Evolutionary conservation across 257 asterid species (phyloP).

Genomic region (Leptodermis oblonga): DNA sequence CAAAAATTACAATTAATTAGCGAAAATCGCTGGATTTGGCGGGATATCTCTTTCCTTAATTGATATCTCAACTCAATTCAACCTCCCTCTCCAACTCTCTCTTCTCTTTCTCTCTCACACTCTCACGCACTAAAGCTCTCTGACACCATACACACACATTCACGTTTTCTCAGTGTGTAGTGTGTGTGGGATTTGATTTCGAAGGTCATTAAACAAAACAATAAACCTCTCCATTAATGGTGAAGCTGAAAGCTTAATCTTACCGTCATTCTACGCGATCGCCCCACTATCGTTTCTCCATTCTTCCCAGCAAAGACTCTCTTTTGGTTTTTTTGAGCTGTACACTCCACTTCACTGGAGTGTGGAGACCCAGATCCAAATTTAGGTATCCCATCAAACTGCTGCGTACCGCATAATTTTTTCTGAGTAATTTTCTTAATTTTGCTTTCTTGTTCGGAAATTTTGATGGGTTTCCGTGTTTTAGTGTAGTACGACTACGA

Average conservation of each 20-base stretch:
- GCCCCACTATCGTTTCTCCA: conserved; percentile 22
- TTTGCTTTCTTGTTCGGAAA: conserved; percentile 25
- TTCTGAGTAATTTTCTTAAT: conserved; percentile 14
- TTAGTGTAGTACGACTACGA: neutral
- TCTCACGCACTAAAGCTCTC: conserved; percentile 13
- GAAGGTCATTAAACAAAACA: neutral
- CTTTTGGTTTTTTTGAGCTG: conserved; percentile 35
- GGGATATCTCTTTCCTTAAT: conserved; percentile 57
- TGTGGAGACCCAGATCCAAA: conserved; percentile 58
- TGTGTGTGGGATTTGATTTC: neutral
- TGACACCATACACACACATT: conserved; percentile 9
- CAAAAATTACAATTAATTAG: conserved; percentile 21
- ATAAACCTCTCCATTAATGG: conserved; percentile 12
- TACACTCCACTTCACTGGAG: conserved; percentile 14
- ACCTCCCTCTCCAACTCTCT: neutral
- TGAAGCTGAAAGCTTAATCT: conserved; percentile 23
- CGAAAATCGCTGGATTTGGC: conserved; percentile 43
- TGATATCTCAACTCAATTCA: conserved; percentile 28
- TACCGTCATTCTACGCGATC: conserved; percentile 44
- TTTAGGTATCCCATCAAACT: conserved; percentile 41
- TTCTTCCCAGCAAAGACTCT: conserved; percentile 48
- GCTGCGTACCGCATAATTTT: conserved; percentile 25
- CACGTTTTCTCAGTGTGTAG: neutral
- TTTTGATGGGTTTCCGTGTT: conserved; percentile 18
- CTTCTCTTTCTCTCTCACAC: conserved; percentile 18